Evolutionary conservation across 495 filamentous ascomycete genomes (phyloP), one percentile per base, ranked within the genome.

Genomic region (Trichocladium antarcticum): DNA sequence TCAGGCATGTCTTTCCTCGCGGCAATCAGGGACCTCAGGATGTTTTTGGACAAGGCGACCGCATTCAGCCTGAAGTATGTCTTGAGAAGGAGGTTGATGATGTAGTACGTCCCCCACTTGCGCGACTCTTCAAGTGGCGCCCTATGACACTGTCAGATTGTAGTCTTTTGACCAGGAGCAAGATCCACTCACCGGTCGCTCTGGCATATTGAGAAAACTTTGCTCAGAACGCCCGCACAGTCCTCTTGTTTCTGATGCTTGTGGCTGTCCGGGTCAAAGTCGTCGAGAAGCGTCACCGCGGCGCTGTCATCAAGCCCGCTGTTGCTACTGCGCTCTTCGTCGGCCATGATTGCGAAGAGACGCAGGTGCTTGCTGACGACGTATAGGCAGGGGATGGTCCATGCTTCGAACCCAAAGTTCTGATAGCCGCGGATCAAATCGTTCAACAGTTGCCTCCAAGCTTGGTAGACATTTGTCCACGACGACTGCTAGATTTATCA

Each of bases 81-180:
- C 67, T 96, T 97, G 77, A 98, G 97, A 8, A 95, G 69, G 1
- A 97, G 76, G 57, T 94, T 96, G 50, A 85, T 85, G 34, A 83
- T 87, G 63, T 89, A 84, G 68, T 97, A 98, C 36, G 90, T 80
- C 0, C 86, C 93, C 93, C 93, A 97, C 75, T 97, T 98, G 6
- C 93, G 78, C 0, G 90, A 95, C 37, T 92, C 83, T 60, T 90
- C 83, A 20, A 95, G 69, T 6, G 87, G 78, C 15, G 87, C 83
- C 50, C 90, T 96, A 48, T 16, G 7, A 40, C 0, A 24, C 19
- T 20, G 45, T 65, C 42, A 59, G 60, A 37, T 21, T 28, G 1
- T 8, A 34, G 1, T 10, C 2, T 15, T 5, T 16, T 12, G 0
- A 9, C 6, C 34, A 4, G 4, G 16, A 17, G 31, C 2, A 55